Evolutionary conservation across 768 basidiomycete genomes (phyloP), one percentile per base, ranked within the genome.

Genomic region (Lentinula lateritia): DNA sequence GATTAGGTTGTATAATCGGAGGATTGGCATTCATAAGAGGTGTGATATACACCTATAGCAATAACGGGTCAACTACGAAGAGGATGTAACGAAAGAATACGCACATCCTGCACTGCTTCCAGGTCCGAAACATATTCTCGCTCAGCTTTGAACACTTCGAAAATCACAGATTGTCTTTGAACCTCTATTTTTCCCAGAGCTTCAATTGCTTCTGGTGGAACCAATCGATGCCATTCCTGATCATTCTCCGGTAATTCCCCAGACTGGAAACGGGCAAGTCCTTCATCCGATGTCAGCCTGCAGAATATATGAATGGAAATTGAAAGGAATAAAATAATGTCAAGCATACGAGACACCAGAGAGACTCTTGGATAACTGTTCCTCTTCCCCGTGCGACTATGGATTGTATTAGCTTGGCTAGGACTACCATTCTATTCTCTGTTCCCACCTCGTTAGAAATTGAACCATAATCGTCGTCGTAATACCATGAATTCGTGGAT

Each of bases 81-180:
- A 36, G 32, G 35, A 46, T 52, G 38, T 9, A 55, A 43, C 16
- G 50, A 32, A 52, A 10, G 50, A 48, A 4, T 16, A 65, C 72
- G 60, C 63, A 92, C 92, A 70, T 91, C 80, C 75, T 84, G 74
- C 64, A 90, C 74, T 61, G 87, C 71, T 68, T 86, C 80, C 53
- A 99, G 73, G 73, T 98, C 96, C 35, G 81, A 72, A 10, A 94
- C 89, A 70, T 97, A 98, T 62, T 93, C 89, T 64, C 87, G 81
- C 75, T 99, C 97, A 0, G 89, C 87, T 71, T 92, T 89, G 73
- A 98, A 87, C 23, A 96, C 75, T 70, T 98, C 95, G 66, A 95
- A 95, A 6, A 99, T 80, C 42, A 87, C 84, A 28, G 86, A 90
- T 71, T 98, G 95, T 50, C 95, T 82, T 61, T 89, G 84, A 20